These are phyloP conservation scores for Chytriomyces hyalinus DNA, from an alignment of 192 early-diverging fungal species.

Conservation along the genomic window DNA sequence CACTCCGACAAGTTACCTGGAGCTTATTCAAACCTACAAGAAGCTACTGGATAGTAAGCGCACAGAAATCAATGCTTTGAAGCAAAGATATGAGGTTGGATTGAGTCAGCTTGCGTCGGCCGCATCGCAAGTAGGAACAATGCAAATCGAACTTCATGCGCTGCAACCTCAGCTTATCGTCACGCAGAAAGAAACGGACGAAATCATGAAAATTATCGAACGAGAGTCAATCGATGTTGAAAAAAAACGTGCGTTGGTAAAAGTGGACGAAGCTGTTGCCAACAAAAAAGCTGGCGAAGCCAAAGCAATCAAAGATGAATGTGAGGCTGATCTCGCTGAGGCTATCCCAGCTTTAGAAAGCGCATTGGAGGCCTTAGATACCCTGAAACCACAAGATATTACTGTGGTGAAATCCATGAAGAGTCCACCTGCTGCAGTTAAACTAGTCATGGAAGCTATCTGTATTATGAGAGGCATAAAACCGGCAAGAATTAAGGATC, in stretches of 20 bases:
- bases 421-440: conserved; percentile 63
- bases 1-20: conserved; percentile 63
- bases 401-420: conserved; percentile 65
- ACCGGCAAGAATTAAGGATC: conserved; percentile 66
- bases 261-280: conserved; percentile 61
- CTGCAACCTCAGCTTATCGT: conserved; percentile 61
- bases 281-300: conserved; percentile 65
- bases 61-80: conserved; percentile 56
- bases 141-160: conserved; percentile 62
- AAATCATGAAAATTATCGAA: conserved; percentile 61
- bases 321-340: conserved; percentile 65
- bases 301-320: conserved; percentile 67
- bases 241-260: conserved; percentile 61
- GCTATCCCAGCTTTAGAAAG: conserved; percentile 64
- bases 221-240: conserved; percentile 62
- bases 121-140: conserved; percentile 57
- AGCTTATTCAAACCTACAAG: conserved; percentile 67
- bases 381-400: conserved; percentile 64
- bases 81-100: conserved; percentile 58
- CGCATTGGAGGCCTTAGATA: conserved; percentile 63
- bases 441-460: conserved; percentile 67
- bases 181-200: conserved; percentile 62
- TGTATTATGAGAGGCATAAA: conserved; percentile 67
- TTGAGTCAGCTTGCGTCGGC: conserved; percentile 63
- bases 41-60: conserved; percentile 55